A percentile compares a stretch with the other conserved stretches of the same genome.
Evolutionary conservation across 2,329 filamentous ascomycete species (phyloP).

Genomic region (Arthrobotrys entomopaga): DNA sequence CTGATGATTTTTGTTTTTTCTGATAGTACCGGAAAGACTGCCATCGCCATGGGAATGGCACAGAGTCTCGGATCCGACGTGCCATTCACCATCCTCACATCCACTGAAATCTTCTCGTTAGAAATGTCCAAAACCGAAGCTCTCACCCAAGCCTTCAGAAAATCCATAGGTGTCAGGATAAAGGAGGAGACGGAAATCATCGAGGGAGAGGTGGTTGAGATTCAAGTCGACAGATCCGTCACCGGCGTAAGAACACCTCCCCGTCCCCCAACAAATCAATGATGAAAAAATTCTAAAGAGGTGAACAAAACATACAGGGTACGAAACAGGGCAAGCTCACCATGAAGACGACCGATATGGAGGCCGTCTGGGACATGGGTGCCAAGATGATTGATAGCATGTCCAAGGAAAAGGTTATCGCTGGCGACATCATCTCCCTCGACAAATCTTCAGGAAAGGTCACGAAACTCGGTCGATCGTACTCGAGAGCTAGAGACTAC

Average conservation of each 20-base stretch:
- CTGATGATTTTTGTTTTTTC: neutral
- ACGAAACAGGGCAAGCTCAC: conserved; percentile 99
- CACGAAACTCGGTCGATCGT: conserved; percentile 93
- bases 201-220: conserved; percentile 98
- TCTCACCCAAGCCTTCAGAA: conserved; percentile 97
- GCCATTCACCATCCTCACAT: conserved; percentile 93
- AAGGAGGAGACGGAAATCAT: conserved; percentile 99
- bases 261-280: conserved; percentile 81
- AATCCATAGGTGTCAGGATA: conserved; percentile 96
- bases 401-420: conserved; percentile 99
- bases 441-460: conserved; percentile 99
- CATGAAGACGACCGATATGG: conserved; percentile 99
- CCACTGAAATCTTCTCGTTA: conserved; percentile 96
- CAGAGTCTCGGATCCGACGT: conserved; percentile 94
- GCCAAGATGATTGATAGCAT: conserved; percentile 99
- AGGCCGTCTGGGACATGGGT: conserved; percentile 99
- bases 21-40: conserved; percentile 93
- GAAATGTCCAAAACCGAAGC: conserved; percentile 99
- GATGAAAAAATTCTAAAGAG: conserved; percentile 99
- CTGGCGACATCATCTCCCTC: conserved; percentile 96
- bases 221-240: conserved; percentile 96
- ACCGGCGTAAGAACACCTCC: conserved; percentile 71
- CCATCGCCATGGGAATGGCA: conserved; percentile 98
- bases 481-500: conserved; percentile 94
- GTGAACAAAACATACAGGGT: conserved; percentile 70